A percentile compares a stretch with the other conserved stretches of the same genome.
phyloP scores from a whole-genome alignment of 106 monocot species.

The Allium fistulosum region DNA sequence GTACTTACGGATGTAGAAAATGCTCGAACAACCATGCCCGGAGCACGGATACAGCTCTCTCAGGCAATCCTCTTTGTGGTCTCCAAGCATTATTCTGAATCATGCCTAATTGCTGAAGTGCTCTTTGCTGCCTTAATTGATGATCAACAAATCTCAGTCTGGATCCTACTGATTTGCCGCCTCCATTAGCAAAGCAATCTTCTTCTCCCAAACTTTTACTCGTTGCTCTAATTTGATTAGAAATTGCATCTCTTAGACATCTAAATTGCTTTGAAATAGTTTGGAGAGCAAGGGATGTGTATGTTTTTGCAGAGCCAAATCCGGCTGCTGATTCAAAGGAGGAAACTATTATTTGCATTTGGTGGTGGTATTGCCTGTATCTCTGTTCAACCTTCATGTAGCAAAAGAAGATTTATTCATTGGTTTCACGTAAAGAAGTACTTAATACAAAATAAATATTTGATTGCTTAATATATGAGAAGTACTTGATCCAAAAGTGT shows the following conservation, averaged over 20 bases:
- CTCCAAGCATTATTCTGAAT: conserved; percentile 95
- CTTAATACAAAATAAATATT: no score
- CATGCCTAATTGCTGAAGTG: conserved; percentile 93
- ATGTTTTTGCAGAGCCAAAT: conserved; percentile 64
- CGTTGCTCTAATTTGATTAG: conserved; percentile 50
- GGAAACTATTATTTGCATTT: conserved; percentile 79
- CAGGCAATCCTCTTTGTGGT: conserved; percentile 89
- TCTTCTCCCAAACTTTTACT: conserved; percentile 76
- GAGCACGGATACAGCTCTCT: conserved; percentile 86
- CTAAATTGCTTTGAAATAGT: conserved; percentile 97
- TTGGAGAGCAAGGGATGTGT: conserved; percentile 83
- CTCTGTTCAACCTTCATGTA: conserved; percentile 4
- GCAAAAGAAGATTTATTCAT: background rate
- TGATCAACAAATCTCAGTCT: conserved; percentile 89
- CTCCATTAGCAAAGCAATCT: conserved; percentile 14
- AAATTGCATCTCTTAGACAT: conserved; percentile 84
- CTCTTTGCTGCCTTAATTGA: conserved; percentile 87
- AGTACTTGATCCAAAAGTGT: no score
- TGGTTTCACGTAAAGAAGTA: no score
- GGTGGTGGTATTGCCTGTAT: conserved; percentile 21
- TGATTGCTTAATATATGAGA: no score
- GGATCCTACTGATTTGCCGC: conserved; percentile 46
- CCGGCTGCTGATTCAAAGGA: conserved; percentile 73
- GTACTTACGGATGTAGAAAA: conserved; percentile 86
- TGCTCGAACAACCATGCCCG: conserved; percentile 98